These are phyloP conservation scores for Teratosphaeria nubilosa DNA, from an alignment of 2,329 filamentous ascomycete species.

Conservation along the genomic window DNA sequence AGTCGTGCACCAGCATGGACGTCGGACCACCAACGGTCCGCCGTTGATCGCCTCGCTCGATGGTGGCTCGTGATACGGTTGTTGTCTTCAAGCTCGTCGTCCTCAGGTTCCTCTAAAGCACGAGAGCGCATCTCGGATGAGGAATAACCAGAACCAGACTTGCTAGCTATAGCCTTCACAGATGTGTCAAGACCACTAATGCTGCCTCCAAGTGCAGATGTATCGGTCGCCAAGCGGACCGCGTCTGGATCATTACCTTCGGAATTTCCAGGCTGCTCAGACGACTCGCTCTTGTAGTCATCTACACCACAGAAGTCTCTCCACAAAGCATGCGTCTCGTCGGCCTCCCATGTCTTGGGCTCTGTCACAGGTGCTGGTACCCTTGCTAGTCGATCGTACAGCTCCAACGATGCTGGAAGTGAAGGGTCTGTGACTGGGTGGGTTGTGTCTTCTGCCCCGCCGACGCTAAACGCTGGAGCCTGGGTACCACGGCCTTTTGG, in stretches of 20 bases:
- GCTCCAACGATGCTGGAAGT: conserved; percentile 4
- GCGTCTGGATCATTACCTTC: neutral
- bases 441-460: neutral
- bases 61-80: neutral
- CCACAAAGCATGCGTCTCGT: conserved; percentile 16
- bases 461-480: neutral
- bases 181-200: conserved; percentile 8
- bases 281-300: conserved; percentile 7
- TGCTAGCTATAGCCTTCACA: conserved; percentile 2
- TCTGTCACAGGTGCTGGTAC: neutral
- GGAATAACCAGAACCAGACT: neutral
- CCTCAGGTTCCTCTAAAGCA: neutral
- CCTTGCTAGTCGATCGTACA: neutral
- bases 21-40: neutral
- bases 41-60: neutral
- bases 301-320: conserved; percentile 15
- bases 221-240: neutral
- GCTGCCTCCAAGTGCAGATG: neutral
- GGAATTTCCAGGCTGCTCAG: neutral
- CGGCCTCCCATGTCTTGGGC: neutral
- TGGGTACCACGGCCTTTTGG: conserved; percentile 3
- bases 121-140: neutral
- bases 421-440: neutral
- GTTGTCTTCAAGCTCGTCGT: neutral
- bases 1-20: neutral